A percentile compares a stretch with the other conserved stretches of the same genome.
Conservation (phyloP, 2,329 filamentous ascomycete genomes). For the Diaporthe destruens region DNA sequence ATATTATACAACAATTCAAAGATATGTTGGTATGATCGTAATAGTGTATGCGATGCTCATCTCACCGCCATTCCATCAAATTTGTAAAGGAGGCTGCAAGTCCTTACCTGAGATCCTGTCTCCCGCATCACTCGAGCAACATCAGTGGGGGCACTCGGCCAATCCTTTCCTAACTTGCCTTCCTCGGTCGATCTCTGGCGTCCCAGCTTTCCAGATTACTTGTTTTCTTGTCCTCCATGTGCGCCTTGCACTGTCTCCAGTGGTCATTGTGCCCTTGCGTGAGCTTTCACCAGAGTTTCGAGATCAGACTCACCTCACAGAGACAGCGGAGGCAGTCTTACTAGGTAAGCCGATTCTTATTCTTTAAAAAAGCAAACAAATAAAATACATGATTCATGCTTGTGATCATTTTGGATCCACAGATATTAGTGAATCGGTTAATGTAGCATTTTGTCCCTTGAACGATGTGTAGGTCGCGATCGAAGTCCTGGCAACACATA, state of each 20-base stretch:
- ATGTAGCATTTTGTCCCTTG: not conserved
- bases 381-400: not conserved
- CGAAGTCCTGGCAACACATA: not conserved
- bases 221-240: not conserved
- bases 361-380: too few species aligned
- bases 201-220: not conserved
- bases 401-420: not conserved
- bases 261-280: not conserved
- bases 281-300: not conserved
- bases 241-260: not conserved
- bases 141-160: not conserved
- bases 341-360: not conserved
- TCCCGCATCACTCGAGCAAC: too few species aligned
- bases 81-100: too few species aligned
- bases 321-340: not conserved
- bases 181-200: not conserved
- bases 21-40: too few species aligned
- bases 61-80: not conserved
- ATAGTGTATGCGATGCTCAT: not conserved
- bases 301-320: too few species aligned
- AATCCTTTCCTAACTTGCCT: not conserved
- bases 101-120: not conserved
- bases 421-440: not conserved
- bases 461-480: too few species aligned
- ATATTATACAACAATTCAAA: too few species aligned